Evolutionary conservation across 1,139 yeast genomes (phyloP).

Genomic region (Debaryomycetaceae sp.): DNA sequence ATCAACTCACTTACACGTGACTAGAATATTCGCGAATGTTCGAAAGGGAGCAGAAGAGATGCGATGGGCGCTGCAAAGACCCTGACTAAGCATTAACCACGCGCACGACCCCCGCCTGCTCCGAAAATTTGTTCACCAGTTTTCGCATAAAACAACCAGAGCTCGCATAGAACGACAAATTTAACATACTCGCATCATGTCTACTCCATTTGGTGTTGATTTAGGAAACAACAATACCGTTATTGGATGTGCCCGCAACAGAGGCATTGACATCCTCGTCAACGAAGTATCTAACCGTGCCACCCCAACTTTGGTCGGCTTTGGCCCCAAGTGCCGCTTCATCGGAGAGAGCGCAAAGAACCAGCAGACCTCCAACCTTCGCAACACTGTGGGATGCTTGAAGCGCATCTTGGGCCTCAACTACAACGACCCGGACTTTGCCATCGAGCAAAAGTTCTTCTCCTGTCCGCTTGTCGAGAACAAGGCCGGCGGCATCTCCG

Average conservation of each 20-base stretch:
- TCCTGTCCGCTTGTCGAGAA: constrained; percentile 60
- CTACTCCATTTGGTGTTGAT: constrained; percentile 95
- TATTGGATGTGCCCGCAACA: constrained; percentile 94
- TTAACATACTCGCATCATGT: constrained; percentile 17
- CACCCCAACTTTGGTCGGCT: constrained; percentile 92
- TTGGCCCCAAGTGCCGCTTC: constrained; percentile 79
- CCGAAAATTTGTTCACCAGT: too few relatives aligned
- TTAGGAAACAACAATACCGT: constrained; percentile 92
- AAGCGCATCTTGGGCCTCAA: constrained; percentile 83
- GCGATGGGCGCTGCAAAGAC: too few relatives aligned
- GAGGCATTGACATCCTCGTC: constrained; percentile 97
- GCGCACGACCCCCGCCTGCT: too few relatives aligned
- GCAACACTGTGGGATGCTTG: constrained; percentile 90
- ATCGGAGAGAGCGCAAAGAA: constrained; percentile 94
- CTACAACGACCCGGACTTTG: constrained; percentile 68
- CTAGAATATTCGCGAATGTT: too few relatives aligned
- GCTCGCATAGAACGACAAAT: too few relatives aligned
- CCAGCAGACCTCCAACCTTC: constrained; percentile 91
- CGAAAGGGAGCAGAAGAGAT: too few relatives aligned
- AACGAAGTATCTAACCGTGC: constrained; percentile 97
- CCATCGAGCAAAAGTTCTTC: constrained; percentile 62
- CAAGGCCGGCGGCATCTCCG: constrained; percentile 66
- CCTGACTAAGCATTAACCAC: too few relatives aligned
- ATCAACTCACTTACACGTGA: too few relatives aligned
- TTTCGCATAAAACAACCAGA: too few relatives aligned